Base-by-base conservation (phyloP, 2,329 filamentous ascomycete species). In the Colletotrichum paranaense region DNA sequence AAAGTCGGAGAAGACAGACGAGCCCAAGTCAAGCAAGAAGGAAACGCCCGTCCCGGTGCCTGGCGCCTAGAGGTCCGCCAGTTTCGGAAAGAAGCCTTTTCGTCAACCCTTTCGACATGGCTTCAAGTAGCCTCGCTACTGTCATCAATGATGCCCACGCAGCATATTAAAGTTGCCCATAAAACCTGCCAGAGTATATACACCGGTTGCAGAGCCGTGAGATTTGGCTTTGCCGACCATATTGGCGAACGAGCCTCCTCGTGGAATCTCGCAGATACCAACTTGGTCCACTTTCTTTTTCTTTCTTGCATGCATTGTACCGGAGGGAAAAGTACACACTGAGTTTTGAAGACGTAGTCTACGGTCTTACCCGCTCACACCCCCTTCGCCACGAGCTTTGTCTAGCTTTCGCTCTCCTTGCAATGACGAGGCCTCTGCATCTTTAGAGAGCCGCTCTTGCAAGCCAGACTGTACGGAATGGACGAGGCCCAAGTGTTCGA, bases 1-100 rank as follows among this genome's bases (percentile, higher is more conserved):
- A 49, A 73, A 64, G 68, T 67, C 71, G 59, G 65, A 68, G 28
- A 67, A 59, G 62, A n/a, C 53, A 38, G 53, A 38, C 1, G 35
- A 70, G 60, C 42, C 62, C 8, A 58, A 55, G 52, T 57, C 32
- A 16, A 26, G n/a, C 62, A 65, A 73, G 58, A 80, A 76, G 75
- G 74, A 80, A 67, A 80, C 81, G 6, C 80, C 81, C 5, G 68
- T 79, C 32, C 59, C 65, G 19, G 28, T 60, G 22, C 70, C 70
- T 6, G 42, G 35, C 30, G 2, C 28, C 55, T 64, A 69, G 66
- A 49, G 67, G 30, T 14, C 3, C 62, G 24, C n/a, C 14, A 19
- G 38, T 26, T n/a, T 19, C 65, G 42, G 38, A 28, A 30, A 30
- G 19, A 63, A 26, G 12, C 4, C 4, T 4, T n/a, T 19, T 26